Conservation (phyloP, 345 rosid species). For the Excoecaria cochinchinensis region DNA sequence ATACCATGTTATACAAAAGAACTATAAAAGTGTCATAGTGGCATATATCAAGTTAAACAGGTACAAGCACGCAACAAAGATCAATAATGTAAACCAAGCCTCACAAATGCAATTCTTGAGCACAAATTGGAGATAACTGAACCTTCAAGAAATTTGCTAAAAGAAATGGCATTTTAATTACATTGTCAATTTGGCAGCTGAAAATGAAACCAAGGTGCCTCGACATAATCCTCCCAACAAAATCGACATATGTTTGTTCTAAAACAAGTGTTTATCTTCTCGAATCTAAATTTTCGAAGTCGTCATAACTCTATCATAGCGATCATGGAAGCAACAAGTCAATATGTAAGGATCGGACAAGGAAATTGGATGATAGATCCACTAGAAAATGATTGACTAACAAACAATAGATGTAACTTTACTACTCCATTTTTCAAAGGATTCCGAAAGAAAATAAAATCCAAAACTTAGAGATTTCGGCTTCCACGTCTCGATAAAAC, state of each 20-base stretch:
- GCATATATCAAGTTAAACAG: not conserved
- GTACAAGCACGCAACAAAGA: not conserved
- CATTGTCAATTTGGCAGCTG: not conserved
- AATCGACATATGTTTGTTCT: not conserved
- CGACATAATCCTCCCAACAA: not conserved
- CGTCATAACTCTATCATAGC: not conserved
- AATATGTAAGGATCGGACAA: not conserved
- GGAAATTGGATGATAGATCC: not conserved
- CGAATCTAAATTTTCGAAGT: not conserved
- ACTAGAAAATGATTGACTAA: not conserved
- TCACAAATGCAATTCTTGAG: not conserved
- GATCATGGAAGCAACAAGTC: not conserved
- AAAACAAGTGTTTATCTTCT: not conserved
- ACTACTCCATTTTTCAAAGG: not conserved
- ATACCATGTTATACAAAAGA: not conserved
- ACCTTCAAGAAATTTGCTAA: not conserved
- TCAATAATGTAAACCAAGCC: not conserved
- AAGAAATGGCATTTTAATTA: not conserved
- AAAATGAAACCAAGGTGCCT: not conserved
- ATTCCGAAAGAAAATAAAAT: not conserved
- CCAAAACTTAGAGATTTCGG: not conserved
- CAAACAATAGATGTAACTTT: not conserved
- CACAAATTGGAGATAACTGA: not conserved
- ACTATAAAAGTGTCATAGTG: not conserved
- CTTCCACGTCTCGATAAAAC: not conserved